A percentile compares a stretch with the other conserved stretches of the same genome.
Conservation (phyloP, 2,329 filamentous ascomycete species). For the Fusarium irregulare region DNA sequence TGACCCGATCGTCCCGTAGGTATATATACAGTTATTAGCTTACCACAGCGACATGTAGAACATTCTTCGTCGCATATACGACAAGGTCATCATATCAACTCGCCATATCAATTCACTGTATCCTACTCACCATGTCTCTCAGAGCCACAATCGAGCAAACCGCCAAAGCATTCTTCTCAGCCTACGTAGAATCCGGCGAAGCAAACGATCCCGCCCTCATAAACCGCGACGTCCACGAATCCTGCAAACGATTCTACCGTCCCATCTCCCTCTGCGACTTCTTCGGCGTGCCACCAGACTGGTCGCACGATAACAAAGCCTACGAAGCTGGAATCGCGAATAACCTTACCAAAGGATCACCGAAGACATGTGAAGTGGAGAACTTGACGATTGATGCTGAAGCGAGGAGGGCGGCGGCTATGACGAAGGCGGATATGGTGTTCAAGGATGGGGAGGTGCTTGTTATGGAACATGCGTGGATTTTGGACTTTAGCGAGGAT, state of each 20-base stretch:
- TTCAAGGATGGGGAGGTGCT: neutral
- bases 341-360: neutral
- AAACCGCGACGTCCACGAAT: neutral
- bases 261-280: neutral
- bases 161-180: neutral
- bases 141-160: neutral
- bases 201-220: neutral
- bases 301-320: neutral
- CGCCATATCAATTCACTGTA: too few species aligned
- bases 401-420: neutral
- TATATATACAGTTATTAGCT: neutral
- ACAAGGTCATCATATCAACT: too few species aligned
- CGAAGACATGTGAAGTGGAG: neutral
- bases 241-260: neutral
- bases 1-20: neutral
- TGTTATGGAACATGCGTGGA: conserved; percentile 7
- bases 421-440: neutral
- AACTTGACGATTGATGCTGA: neutral
- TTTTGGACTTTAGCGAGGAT: neutral
- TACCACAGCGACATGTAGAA: neutral
- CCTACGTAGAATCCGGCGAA: neutral
- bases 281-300: neutral
- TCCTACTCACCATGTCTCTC: neutral
- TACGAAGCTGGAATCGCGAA: neutral
- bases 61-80: too few species aligned